Evolutionary conservation across 202 grass and related monocot species (phyloP), one percentile per base, ranked within the genome.

Genomic region (Digitaria exilis): DNA sequence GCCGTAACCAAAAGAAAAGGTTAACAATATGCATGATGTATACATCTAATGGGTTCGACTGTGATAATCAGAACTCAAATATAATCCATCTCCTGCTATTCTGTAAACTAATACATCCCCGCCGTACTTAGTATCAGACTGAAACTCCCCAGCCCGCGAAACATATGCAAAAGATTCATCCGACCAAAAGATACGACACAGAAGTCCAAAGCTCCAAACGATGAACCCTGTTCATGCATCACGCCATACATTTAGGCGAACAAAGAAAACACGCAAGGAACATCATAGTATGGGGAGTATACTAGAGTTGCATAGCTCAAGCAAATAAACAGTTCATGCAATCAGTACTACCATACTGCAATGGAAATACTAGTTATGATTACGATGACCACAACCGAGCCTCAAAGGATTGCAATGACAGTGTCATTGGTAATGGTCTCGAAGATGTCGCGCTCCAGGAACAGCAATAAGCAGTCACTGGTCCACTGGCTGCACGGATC

Each of bases 401-500:
- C 45, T 79, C 65, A 51, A 30, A 85, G 75, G 51, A 12, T 55
- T 55, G 68, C 76, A 55, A 86, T 12, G 19, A 69, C 71, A 13
- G 51, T 78, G 5, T 87, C 85, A 61, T 87, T 76, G 13, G 30
- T 76, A 31, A 82, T 50, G 18, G 6, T 82, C 51, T 69, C 63
- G 42, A 87, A 69, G 70, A 76, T 50, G 42, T 82, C 71, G 12
- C 43, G 42, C 52, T 82, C 71, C 52, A 87, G 71, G 31, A 61
- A 87, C 51, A 62, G 17, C 51, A 82, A 35, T 57, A 87, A 70
- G 85, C 78, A 87, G 54, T 87, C 85, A 62, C 52, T 71, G 79
- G 22, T 87, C 78, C 85, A 87, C 52, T 77, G 79, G 64, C 77
- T 56, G 85, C 64, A 87, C n/a, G 73, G 52, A 26, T 87, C 79